phyloP scores from a whole-genome alignment of 306 rosid species.

The Quercus parvula region DNA sequence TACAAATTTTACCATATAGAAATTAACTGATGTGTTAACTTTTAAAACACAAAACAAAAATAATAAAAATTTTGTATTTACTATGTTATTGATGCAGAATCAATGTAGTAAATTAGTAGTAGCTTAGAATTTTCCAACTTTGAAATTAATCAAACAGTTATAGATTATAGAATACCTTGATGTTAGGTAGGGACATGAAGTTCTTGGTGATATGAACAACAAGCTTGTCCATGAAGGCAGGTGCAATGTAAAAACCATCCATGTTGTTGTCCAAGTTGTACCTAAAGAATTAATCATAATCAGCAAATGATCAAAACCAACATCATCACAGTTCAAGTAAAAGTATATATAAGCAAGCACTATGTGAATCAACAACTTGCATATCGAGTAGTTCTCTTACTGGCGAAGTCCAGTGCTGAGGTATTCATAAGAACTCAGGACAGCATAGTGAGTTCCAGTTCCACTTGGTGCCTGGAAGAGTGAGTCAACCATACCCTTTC shows the following conservation, averaged over 20 bases:
- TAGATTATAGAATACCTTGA: slow-evolving; percentile 50
- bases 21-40: too few relatives aligned
- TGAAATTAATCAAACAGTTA: not conserved
- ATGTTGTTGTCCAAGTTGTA: slow-evolving; percentile 67
- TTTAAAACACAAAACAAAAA: too few relatives aligned
- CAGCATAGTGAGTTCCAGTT: slow-evolving; percentile 66
- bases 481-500: slow-evolving; percentile 88
- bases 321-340: not conserved
- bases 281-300: slow-evolving; percentile 33
- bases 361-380: not conserved
- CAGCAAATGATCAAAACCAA: slow-evolving; percentile 5
- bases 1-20: too few relatives aligned
- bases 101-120: too few relatives aligned
- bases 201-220: slow-evolving; percentile 96
- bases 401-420: slow-evolving; percentile 64
- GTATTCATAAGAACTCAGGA: slow-evolving; percentile 91
- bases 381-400: slow-evolving; percentile 40
- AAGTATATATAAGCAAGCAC: slow-evolving; percentile 4
- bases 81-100: too few relatives aligned
- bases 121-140: not conserved
- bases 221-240: slow-evolving; percentile 97
- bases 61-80: too few relatives aligned
- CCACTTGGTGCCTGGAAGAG: slow-evolving; percentile 75
- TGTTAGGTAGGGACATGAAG: slow-evolving; percentile 84
- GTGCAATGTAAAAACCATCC: slow-evolving; percentile 92